Evolutionary conservation across 2,329 filamentous ascomycete genomes (phyloP), one percentile per base, ranked within the genome.

Genomic region (Pyrenochaeta sp.): DNA sequence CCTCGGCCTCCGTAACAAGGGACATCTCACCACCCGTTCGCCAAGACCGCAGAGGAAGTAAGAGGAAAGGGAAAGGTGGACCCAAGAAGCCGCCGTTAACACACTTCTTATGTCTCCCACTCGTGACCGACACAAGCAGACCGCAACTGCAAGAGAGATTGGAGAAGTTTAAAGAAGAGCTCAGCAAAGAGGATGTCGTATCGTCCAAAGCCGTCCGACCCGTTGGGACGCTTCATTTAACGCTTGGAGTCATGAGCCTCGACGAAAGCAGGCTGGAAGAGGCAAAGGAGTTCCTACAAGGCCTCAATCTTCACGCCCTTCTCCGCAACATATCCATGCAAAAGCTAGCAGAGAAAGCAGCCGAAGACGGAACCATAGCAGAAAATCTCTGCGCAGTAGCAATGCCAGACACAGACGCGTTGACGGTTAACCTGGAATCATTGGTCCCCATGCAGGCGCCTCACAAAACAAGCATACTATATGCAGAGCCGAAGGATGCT

Each of bases 221-320:
- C 0, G 78, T 91, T 0, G 91, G 91, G 0, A 93, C 92, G 1
- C 78, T 97, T 47, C 94, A 98, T 77, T 81, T 96, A 2, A 97
- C 93, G 0, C 82, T 97, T 0, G 93, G 93, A 0, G 91, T 96
- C 1, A 93, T 97, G 90, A 90, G 85, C 63, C 84, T 97, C 2
- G 82, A 80, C 2, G 77, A 81, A 2, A 81, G 84, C 45, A 75
- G 78, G 1, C 61, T 89, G 2, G 68, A 82, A 0, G 75, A 78
- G 30, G 87, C 85, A 0, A 64, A 50, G n/a, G 36, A 43, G 1
- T 65, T 63, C 47, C 64, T 88, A 0, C 58, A 78, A 10, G 72
- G 71, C 0, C 67, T 87, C 0, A 79, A 87, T 64, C 60, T 86
- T 2, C 48, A 58, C 9, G 34, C 19, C 3, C 49, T 72, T 0